Conservation (phyloP, 176 grass and related monocot species). For the Sorghum bicolor region Sorghum_bicolor_NCBIv3 NC_012872.2:71418001-71418500, state of each 20-base stretch:
- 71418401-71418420: rapidly evolving
- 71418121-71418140: slow-evolving; percentile 22
- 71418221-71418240: neutral
- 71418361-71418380: neutral
- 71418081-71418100: slow-evolving; percentile 50
- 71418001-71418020: slow-evolving; percentile 22
- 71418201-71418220: slow-evolving; percentile 43
- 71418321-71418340: neutral
- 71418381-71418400: neutral
- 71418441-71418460: neutral
- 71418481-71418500: neutral
- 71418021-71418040: slow-evolving; percentile 39
- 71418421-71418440: neutral
- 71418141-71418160: slow-evolving; percentile 14
- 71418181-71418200: neutral
- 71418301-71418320: neutral
- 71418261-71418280: neutral
- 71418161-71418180: neutral
- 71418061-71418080: slow-evolving; percentile 35
- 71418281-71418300: neutral
- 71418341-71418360: neutral
- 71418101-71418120: neutral
- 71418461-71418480: neutral
- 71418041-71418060: neutral
- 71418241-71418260: neutral